Evolutionary conservation across 441 rosid species (phyloP), one percentile per base, ranked within the genome.

Genomic region (Gossypium schwendimanii): DNA sequence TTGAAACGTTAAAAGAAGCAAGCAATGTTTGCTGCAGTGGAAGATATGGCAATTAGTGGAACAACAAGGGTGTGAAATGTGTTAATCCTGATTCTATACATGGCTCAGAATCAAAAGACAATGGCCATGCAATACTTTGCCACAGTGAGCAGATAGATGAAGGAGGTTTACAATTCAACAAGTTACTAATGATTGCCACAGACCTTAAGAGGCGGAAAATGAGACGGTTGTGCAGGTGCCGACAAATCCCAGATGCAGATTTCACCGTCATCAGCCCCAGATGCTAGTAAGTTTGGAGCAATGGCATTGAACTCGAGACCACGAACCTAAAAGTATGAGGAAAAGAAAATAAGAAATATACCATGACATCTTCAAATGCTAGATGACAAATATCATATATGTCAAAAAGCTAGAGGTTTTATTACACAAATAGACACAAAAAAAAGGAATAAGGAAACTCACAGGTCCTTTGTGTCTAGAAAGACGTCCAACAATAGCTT

Each of bases 181-280:
- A 66, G 45, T 45, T 8, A 69, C 20, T 39, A 24, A 44, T 23
- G 28, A 71, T 62, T 65, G 59, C 26, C 54, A 52, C 69, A 49
- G 81, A 89, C 98, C 96, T 81, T 91, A 53, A 91, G 91, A 49
- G 93, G 89, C 3, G 99, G 98, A 75, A 84, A 91, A 85, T 87
- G 96, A 74, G 93, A 76, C 79, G 97, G 96, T 80, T 87, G 89
- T 11, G 86, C 67, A 63, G 99, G 99, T 69, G 81, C 78, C 50
- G 89, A 75, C 80, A 96, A 76, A 85, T 96, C 97, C 99, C 99
- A 96, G 53, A 96, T 90, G 84, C 90, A 89, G 66, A 91, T 88
- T 87, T 96, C 98, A 74, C 98, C 97, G 80, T 90, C 98, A 77
- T 93, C 98, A 47, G 98, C 98, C 49, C 98, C 99, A 70, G 99